Evolutionary conservation across 1,139 yeast genomes (phyloP).

Genomic region (Nakaseomyces kungkrabaensis): DNA sequence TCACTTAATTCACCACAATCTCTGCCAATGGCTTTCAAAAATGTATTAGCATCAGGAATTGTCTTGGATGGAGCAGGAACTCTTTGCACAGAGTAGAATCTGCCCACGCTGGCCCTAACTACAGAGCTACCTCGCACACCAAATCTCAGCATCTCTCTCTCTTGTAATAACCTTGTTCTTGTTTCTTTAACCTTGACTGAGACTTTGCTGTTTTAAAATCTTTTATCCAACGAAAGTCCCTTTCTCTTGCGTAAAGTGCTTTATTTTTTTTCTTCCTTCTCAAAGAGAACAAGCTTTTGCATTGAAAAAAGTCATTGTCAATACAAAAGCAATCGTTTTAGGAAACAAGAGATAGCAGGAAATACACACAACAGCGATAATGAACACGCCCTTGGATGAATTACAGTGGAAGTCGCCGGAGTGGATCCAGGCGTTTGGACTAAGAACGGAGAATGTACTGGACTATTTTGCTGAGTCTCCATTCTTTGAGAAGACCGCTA

Average conservation of each 20-base stretch:
- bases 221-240: too few species aligned
- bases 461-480: constrained; percentile 93
- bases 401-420: constrained; percentile 97
- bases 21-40: constrained; percentile 69
- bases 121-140: background rate
- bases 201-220: too few species aligned
- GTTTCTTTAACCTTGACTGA: too few species aligned
- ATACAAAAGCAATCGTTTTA: too few species aligned
- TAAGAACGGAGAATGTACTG: constrained; percentile 78
- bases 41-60: constrained; percentile 67
- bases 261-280: too few species aligned
- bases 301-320: too few species aligned
- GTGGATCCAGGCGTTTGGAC: constrained; percentile 84
- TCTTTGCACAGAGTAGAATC: background rate
- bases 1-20: constrained; percentile 57
- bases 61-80: constrained; percentile 39
- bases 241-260: too few species aligned
- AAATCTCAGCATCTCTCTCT: background rate
- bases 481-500: constrained; percentile 86
- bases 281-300: too few species aligned
- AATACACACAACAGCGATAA: background rate
- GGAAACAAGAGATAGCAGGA: too few species aligned
- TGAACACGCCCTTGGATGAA: constrained; percentile 53
- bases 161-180: too few species aligned
- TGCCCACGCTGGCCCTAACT: background rate